A percentile compares a stretch with the other conserved stretches of the same genome.
These are phyloP conservation scores for Fusarium praegraminearum DNA, from an alignment of 2,329 filamentous ascomycete genomes.

Conservation along the genomic window DNA sequence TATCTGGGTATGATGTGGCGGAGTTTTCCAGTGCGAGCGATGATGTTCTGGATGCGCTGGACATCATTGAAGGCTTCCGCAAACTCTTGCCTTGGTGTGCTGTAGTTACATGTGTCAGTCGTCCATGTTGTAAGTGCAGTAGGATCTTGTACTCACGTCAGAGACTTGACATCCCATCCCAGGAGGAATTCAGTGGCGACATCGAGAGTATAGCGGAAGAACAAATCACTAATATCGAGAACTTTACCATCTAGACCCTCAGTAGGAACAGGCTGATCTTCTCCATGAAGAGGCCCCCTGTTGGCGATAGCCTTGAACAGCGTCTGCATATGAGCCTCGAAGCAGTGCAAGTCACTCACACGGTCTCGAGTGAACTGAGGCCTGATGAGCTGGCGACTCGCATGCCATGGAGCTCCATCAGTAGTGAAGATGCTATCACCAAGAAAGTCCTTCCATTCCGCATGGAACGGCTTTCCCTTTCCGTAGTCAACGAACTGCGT, in stretches of 20 bases:
- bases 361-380: constrained; percentile 90
- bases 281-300: constrained; percentile 67
- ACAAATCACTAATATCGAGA: constrained; percentile 78
- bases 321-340: constrained; percentile 81
- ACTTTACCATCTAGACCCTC: constrained; percentile 70
- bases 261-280: constrained; percentile 73
- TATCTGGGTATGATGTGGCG: constrained; percentile 71
- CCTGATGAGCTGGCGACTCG: constrained; percentile 82
- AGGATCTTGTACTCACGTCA: constrained; percentile 58
- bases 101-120: constrained; percentile 39
- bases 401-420: constrained; percentile 83
- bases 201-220: constrained; percentile 89
- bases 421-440: constrained; percentile 83
- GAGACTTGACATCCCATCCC: constrained; percentile 76
- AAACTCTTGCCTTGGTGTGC: constrained; percentile 73
- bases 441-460: constrained; percentile 80
- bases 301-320: constrained; percentile 77
- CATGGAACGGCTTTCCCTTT: constrained; percentile 80
- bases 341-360: constrained; percentile 82
- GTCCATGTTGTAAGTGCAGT: background rate
- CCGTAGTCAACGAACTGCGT: constrained; percentile 88
- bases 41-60: constrained; percentile 77
- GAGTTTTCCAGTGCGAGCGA: constrained; percentile 74
- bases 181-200: constrained; percentile 88
- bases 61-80: constrained; percentile 86